A percentile compares a stretch with the other conserved stretches of the same genome.
Conservation (phyloP, 176 grass and related monocot genomes). For the Cenchrus fungigraminus region DNA sequence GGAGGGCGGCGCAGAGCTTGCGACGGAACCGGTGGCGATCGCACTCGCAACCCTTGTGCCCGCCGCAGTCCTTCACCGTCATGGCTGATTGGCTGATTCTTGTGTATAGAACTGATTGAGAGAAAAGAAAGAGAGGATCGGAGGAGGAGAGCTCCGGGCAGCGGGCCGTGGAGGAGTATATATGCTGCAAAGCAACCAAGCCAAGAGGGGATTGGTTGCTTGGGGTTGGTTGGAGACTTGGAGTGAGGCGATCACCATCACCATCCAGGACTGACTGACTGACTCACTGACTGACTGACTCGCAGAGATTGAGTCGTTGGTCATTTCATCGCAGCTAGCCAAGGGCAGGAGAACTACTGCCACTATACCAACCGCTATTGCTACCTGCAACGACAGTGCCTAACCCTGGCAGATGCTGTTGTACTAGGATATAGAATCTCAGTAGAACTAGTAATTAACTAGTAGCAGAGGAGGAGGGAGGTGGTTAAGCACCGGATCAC, state of each 20-base stretch:
- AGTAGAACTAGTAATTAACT: background rate
- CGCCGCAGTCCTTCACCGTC: slow-evolving; percentile 59
- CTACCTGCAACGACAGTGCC: background rate
- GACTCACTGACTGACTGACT: slow-evolving; percentile 6
- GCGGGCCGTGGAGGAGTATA: background rate
- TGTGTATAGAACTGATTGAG: background rate
- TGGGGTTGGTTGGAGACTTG: slow-evolving; percentile 1
- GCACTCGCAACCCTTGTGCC: slow-evolving; percentile 54
- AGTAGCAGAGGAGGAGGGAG: background rate
- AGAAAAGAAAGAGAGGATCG: background rate
- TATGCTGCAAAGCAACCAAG: slow-evolving; percentile 13
- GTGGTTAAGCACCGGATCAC: slow-evolving; percentile 11
- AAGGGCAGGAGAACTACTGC: slow-evolving; percentile 3
- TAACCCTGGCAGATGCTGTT: background rate
- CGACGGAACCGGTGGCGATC: background rate
- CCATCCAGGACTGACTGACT: background rate
- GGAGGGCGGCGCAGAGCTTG: background rate
- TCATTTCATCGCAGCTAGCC: too few relatives aligned
- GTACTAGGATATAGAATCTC: background rate
- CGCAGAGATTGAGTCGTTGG: slow-evolving; percentile 6
- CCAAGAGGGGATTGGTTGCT: too few relatives aligned
- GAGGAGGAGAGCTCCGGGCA: background rate
- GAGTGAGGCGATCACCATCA: slow-evolving; percentile 10
- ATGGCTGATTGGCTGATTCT: background rate
- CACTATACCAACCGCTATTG: background rate